Percentiles rank a stretch among this genome's conserved stretches.
phyloP scores from a whole-genome alignment of 305 asterid species.

The Fraxinus baroniana region DNA sequence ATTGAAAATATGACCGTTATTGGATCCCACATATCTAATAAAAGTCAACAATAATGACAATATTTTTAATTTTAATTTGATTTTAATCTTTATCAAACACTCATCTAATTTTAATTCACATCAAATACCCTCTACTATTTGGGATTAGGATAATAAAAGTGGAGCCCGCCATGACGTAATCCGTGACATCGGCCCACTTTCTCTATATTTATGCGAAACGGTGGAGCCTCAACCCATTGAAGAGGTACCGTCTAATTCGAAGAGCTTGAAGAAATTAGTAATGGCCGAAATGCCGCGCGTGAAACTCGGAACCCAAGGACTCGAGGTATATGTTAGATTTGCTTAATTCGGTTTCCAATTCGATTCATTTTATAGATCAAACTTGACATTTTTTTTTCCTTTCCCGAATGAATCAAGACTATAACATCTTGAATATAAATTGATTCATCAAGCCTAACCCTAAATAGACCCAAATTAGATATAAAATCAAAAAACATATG shows the following conservation, averaged over 20 bases:
- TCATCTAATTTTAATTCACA: too few species aligned
- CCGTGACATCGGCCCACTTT: not conserved
- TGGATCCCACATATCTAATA: too few species aligned
- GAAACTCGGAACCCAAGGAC: conserved; percentile 54
- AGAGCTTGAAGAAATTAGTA: not conserved
- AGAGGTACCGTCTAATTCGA: not conserved
- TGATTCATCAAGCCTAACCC: too few species aligned
- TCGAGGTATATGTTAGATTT: conserved; percentile 34
- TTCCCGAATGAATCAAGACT: not conserved
- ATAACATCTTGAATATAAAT: too few species aligned
- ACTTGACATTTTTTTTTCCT: not conserved
- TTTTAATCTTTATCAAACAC: too few species aligned
- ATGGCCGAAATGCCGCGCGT: conserved; percentile 46
- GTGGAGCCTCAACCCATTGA: not conserved
- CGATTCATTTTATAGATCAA: not conserved
- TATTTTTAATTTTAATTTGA: too few species aligned
- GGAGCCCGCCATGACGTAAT: not conserved
- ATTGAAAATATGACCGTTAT: too few species aligned
- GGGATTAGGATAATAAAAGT: not conserved
- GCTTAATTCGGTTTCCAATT: not conserved
- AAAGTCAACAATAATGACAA: too few species aligned
- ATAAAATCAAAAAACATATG: too few species aligned
- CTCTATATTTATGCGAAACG: not conserved
- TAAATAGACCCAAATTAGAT: too few species aligned
- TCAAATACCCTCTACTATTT: too few species aligned